A percentile compares a stretch with the other conserved stretches of the same genome.
These are phyloP conservation scores for Chenopodium suecicum DNA, from an alignment of 148 eudicot species.

Conservation along the genomic window DNA sequence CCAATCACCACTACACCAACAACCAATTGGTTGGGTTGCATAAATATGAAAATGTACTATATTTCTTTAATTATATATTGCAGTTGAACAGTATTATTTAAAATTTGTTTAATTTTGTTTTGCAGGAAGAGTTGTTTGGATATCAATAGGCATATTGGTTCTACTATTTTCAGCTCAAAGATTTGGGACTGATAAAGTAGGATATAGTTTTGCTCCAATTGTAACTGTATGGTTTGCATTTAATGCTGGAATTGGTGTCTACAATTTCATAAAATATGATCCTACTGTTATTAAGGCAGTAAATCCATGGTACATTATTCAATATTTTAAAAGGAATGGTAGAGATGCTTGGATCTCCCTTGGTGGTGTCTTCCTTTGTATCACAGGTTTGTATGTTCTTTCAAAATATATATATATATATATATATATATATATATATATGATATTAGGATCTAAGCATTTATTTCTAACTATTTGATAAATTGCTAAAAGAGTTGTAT, in stretches of 20 bases:
- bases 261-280: slow-evolving; percentile 42
- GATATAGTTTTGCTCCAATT: slow-evolving; percentile 51
- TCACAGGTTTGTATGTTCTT: slow-evolving; percentile 27
- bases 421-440: no score
- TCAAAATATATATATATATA: no score
- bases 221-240: slow-evolving; percentile 37
- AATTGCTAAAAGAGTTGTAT: no score
- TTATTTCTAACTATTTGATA: no score
- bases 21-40: no score
- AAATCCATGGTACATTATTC: slow-evolving; percentile 39
- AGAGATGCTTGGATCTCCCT: slow-evolving; percentile 45
- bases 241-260: slow-evolving; percentile 40
- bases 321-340: slow-evolving; percentile 39
- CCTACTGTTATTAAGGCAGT: slow-evolving; percentile 40
- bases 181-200: slow-evolving; percentile 52
- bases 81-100: no score
- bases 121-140: slow-evolving; percentile 38
- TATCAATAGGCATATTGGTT: slow-evolving; percentile 33
- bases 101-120: background rate
- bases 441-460: no score
- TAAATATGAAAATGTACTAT: no score
- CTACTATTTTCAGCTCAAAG: slow-evolving; percentile 40
- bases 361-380: slow-evolving; percentile 42
- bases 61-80: no score
- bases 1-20: no score